Percentiles rank a stretch among this genome's conserved stretches.
Evolutionary conservation across 352 stramenopile genomes (phyloP).

Genomic region (Globisporangium megalacanthum): DNA sequence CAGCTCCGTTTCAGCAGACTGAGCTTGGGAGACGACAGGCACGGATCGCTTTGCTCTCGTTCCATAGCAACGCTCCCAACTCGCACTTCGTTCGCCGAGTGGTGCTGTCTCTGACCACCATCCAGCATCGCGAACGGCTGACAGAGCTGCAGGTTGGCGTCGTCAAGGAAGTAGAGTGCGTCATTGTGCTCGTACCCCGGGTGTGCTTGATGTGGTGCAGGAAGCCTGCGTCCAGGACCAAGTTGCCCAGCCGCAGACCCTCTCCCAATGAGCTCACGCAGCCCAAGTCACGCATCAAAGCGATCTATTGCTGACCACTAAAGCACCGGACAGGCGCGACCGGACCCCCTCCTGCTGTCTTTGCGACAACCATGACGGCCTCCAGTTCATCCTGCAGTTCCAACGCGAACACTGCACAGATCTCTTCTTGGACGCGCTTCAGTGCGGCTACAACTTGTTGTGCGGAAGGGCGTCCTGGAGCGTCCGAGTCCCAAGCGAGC

Average conservation of each 20-base stretch:
- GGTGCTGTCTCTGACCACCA: not conserved
- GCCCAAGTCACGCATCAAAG: conserved; percentile 10
- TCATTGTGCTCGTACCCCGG: conserved; percentile 18
- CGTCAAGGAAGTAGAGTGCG: conserved; percentile 27
- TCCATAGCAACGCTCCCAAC: not conserved
- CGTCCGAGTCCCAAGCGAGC: conserved; percentile 21
- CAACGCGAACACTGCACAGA: conserved; percentile 16
- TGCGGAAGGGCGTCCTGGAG: conserved; percentile 14
- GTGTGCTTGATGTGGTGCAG: conserved; percentile 31
- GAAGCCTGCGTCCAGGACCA: conserved; percentile 27
- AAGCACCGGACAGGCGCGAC: conserved; percentile 17
- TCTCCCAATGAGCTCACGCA: conserved; percentile 14
- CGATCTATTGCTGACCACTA: conserved; percentile 16
- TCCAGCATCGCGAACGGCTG: conserved; percentile 27
- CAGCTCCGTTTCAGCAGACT: not conserved
- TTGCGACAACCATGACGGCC: conserved; percentile 5
- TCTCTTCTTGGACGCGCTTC: conserved; percentile 24
- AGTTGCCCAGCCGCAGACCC: conserved; percentile 30
- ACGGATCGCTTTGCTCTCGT: not conserved
- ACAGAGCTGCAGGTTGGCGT: conserved; percentile 18
- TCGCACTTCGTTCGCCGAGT: not conserved
- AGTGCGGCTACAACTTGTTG: conserved; percentile 23
- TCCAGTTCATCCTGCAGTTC: conserved; percentile 18
- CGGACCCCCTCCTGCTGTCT: not conserved
- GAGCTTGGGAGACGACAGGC: not conserved